Percentiles rank a stretch among this genome's conserved stretches.
These are phyloP conservation scores for Coemansia sp. DNA, from an alignment of 192 early-diverging fungal species.

Conservation along the genomic window DNA sequence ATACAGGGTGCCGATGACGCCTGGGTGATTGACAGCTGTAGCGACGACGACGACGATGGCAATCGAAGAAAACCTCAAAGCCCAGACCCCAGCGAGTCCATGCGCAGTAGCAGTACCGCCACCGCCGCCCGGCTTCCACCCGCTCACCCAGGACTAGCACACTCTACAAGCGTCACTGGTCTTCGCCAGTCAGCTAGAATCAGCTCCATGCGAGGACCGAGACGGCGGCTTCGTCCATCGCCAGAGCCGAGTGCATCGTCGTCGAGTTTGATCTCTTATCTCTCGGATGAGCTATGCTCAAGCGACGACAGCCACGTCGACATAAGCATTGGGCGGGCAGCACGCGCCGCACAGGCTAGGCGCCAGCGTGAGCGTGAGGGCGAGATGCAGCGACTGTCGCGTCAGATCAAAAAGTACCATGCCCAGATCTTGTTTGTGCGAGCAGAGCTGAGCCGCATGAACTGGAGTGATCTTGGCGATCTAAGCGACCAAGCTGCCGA, in stretches of 20 bases:
- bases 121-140: conserved; percentile 28
- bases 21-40: conserved; percentile 12
- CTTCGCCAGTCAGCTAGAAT: conserved; percentile 5
- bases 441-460: conserved; percentile 34
- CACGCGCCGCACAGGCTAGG: conserved; percentile 12
- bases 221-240: conserved; percentile 5
- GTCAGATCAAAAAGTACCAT: conserved; percentile 46
- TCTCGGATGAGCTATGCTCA: conserved; percentile 24
- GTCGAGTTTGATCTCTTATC: conserved; percentile 24
- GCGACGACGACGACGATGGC: neutral
- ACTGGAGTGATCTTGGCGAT: conserved; percentile 30
- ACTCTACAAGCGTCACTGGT: neutral
- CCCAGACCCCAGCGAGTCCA: neutral
- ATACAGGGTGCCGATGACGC: conserved; percentile 18
- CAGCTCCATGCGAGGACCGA: neutral
- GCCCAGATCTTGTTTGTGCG: conserved; percentile 43
- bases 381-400: conserved; percentile 44
- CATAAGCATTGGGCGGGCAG: conserved; percentile 8
- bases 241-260: conserved; percentile 15
- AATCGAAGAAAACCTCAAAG: neutral
- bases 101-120: conserved; percentile 13
- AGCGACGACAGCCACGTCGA: conserved; percentile 27
- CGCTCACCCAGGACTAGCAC: conserved; percentile 30
- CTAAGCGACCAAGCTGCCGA: neutral
- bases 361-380: conserved; percentile 38